Conservation (phyloP, 2,329 filamentous ascomycete species). For the Apiospora marii region DNA sequence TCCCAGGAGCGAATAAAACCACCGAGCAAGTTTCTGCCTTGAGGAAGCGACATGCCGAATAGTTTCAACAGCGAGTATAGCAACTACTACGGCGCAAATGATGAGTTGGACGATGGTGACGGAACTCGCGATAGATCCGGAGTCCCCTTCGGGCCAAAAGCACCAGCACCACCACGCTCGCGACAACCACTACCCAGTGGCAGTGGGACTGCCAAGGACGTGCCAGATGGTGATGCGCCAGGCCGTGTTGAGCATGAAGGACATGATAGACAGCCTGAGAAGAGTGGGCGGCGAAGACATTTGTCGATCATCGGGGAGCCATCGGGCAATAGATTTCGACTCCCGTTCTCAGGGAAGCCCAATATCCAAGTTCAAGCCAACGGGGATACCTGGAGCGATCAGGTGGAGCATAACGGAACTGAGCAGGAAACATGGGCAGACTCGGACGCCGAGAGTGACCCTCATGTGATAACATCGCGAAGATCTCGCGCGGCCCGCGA, state of each 20-base stretch:
- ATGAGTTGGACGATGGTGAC: background rate
- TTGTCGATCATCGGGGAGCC: too few relatives aligned
- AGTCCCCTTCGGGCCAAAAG: background rate
- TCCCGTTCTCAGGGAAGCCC: too few relatives aligned
- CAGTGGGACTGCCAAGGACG: background rate
- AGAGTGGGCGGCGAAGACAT: too few relatives aligned
- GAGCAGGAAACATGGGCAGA: too few relatives aligned
- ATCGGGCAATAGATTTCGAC: too few relatives aligned
- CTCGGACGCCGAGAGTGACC: too few relatives aligned
- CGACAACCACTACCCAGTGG: background rate
- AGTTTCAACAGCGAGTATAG: background rate
- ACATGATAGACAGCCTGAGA: background rate
- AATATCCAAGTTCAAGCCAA: too few relatives aligned
- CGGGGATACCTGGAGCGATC: too few relatives aligned
- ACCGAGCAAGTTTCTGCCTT: background rate
- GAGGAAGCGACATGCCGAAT: background rate
- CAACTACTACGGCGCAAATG: background rate
- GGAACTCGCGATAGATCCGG: background rate
- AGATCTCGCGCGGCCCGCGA: too few relatives aligned
- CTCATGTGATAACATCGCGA: too few relatives aligned
- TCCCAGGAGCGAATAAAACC: background rate
- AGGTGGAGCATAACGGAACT: too few relatives aligned
- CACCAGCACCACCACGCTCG: background rate
- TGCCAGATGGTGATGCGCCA: background rate
- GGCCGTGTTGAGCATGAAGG: background rate